These are phyloP conservation scores for Wallacemonas rigidus DNA, from an alignment of 208 protist species.

Conservation along the genomic window DNA sequence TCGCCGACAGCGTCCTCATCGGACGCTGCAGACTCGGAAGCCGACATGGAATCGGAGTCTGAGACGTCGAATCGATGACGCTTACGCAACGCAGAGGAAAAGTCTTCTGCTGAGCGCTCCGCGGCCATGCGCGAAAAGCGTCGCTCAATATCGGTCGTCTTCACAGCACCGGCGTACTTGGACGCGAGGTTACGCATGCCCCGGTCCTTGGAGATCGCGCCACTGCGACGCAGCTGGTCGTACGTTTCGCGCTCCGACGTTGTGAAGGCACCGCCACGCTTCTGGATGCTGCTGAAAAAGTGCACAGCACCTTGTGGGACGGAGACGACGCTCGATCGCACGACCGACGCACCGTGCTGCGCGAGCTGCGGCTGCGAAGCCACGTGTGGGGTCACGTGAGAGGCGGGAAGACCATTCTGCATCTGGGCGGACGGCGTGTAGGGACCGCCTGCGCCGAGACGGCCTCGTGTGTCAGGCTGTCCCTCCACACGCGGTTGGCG, in stretches of 20 bases:
- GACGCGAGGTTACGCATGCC: constrained; percentile 7
- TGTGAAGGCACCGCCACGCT: constrained; percentile 79
- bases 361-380: constrained; percentile 60
- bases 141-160: constrained; percentile 8
- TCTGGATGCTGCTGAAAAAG: constrained; percentile 86
- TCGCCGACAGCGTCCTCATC: constrained; percentile 23
- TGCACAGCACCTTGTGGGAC: constrained; percentile 57
- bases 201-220: constrained; percentile 38
- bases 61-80: constrained; percentile 11
- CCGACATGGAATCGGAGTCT: neutral
- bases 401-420: constrained; percentile 31
- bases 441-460: neutral
- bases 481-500: constrained; percentile 14
- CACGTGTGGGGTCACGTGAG: constrained; percentile 59
- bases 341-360: constrained; percentile 71
- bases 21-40: neutral
- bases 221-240: constrained; percentile 58
- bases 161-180: constrained; percentile 8
- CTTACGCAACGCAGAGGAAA: neutral
- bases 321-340: constrained; percentile 53
- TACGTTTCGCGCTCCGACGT: constrained; percentile 67
- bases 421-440: neutral
- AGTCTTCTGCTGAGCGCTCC: neutral
- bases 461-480: neutral
- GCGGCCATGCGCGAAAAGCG: constrained; percentile 10